phyloP scores from a whole-genome alignment of 352 stramenopile species.

The Globisporangium carolinianum region DNA sequence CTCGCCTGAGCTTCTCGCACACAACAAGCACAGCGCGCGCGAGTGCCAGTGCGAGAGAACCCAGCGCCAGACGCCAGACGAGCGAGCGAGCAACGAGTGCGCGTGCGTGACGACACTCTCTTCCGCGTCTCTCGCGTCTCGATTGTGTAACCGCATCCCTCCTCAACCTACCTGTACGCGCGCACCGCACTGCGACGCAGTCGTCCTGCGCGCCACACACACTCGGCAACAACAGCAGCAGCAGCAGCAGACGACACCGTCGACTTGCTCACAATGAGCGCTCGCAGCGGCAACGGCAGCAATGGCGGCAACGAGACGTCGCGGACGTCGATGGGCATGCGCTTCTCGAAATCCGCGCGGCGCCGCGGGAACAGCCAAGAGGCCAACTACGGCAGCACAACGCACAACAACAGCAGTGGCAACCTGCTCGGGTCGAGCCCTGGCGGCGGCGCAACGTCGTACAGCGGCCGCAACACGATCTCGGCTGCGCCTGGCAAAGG shows the following conservation, averaged over 20 bases:
- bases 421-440: constrained; percentile 32
- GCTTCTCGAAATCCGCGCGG: constrained; percentile 58
- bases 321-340: constrained; percentile 44
- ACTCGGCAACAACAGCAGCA: not conserved
- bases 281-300: constrained; percentile 13
- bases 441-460: constrained; percentile 5
- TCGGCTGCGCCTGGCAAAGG: constrained; percentile 33
- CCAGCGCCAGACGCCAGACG: not conserved
- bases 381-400: constrained; percentile 23
- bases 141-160: too few species aligned
- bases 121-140: not conserved
- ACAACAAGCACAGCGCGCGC: not conserved
- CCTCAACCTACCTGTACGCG: too few species aligned
- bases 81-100: too few species aligned
- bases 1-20: not conserved
- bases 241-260: not conserved
- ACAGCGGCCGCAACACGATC: constrained; percentile 51
- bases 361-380: constrained; percentile 66
- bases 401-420: constrained; percentile 18
- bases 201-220: not conserved
- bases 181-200: not conserved
- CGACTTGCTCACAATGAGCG: not conserved
- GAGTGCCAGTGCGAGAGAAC: constrained; percentile 1
- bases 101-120: not conserved
- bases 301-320: constrained; percentile 15